These are phyloP conservation scores for Populus hybrid DNA, from an alignment of 441 rosid genomes.

Conservation along the genomic window DNA sequence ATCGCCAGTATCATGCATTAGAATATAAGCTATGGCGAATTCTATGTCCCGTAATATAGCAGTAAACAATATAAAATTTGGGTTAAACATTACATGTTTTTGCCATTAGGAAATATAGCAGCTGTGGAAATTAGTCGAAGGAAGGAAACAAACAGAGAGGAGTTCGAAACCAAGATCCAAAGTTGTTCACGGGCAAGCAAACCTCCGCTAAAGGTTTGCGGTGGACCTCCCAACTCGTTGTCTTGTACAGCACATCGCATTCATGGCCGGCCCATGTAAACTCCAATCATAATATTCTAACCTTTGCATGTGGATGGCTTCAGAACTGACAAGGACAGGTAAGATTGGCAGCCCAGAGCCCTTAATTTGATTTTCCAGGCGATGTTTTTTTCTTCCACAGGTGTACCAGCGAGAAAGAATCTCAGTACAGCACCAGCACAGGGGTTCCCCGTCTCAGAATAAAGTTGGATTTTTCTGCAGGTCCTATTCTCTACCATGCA, in stretches of 20 bases:
- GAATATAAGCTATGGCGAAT: too few species aligned
- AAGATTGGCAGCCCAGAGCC: neutral
- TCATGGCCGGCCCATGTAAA: neutral
- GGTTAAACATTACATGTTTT: too few species aligned
- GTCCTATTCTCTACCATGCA: neutral
- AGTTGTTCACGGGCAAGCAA: too few species aligned
- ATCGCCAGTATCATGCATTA: too few species aligned
- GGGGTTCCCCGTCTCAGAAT: neutral
- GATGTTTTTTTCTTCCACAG: neutral
- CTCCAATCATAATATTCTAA: neutral
- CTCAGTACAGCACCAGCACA: neutral
- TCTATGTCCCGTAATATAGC: too few species aligned
- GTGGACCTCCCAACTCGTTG: neutral
- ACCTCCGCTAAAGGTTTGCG: too few species aligned
- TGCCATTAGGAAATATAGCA: too few species aligned
- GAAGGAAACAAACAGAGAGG: too few species aligned
- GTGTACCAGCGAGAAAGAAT: neutral
- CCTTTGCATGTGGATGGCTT: neutral
- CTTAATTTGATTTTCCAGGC: neutral
- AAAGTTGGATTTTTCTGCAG: neutral
- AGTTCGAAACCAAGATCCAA: too few species aligned
- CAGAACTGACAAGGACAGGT: neutral
- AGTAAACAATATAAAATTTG: too few species aligned
- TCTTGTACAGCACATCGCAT: neutral
- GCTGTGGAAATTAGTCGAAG: too few species aligned